Evolutionary conservation across 2,329 filamentous ascomycete genomes (phyloP).

Genomic region (Fusarium begoniae): DNA sequence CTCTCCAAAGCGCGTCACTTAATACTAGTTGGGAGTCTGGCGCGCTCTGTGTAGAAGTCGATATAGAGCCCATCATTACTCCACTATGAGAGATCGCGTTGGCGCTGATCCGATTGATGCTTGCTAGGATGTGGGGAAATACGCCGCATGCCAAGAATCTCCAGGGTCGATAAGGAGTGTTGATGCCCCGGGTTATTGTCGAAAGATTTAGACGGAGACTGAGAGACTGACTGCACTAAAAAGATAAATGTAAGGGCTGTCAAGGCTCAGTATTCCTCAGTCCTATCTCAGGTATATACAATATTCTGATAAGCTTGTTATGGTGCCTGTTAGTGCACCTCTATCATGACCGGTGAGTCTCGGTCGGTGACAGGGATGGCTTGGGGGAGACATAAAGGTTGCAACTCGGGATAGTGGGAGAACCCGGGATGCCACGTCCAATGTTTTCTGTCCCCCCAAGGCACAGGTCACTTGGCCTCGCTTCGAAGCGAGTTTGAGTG

Average conservation of each 20-base stretch:
- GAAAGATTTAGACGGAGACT: too few species aligned
- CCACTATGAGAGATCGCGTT: background rate
- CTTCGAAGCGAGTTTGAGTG: background rate
- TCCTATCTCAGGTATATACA: background rate
- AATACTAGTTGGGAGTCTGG: background rate
- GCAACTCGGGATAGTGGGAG: background rate
- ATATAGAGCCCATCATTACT: background rate
- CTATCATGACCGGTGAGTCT: background rate
- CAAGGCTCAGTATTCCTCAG: background rate
- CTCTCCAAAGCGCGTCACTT: background rate
- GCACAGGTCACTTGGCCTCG: background rate
- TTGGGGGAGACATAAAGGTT: background rate
- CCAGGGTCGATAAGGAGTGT: background rate
- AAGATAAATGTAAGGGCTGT: too few species aligned
- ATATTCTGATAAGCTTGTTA: background rate
- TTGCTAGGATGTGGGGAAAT: background rate
- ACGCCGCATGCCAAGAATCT: background rate
- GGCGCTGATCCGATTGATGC: background rate
- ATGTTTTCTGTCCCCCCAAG: background rate
- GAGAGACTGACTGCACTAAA: too few species aligned
- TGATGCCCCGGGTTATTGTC: background rate
- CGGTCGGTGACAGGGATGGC: background rate
- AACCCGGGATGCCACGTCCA: accelerated
- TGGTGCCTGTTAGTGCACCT: background rate
- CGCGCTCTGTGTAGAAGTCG: background rate